Base-by-base conservation (phyloP, 352 stramenopile genomes). In the Globisporangium sylvaticum region DNA sequence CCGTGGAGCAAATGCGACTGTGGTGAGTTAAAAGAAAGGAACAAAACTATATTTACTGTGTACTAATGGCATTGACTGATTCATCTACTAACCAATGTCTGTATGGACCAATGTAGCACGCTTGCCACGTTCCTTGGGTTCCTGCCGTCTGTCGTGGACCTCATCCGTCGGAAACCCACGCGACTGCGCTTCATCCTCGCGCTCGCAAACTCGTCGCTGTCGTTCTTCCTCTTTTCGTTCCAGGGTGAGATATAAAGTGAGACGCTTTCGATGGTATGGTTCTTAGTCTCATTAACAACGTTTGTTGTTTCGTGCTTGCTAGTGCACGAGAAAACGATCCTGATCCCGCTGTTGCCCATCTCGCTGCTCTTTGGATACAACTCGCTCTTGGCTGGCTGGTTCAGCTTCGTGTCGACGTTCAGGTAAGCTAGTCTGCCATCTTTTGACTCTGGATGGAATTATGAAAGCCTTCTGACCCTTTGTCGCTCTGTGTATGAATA, bases 301-400 rank as follows among this genome's bases (percentile, higher is more conserved):
- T 8, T 22, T 24, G 42, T 12, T 8, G 8, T 12, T 25, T 58
- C 8, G 15, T 55, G 22, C 46, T 14, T 69, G 25, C 37, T 55
- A 94, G 97, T 99, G 48, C 97, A 99, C 65, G 97, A 99, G 73
- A 99, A 99, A 72, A 92, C 93, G 7, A 98, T 99, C 61, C 71
- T 99, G 63, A 78, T 98, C 31, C 82, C 94, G n/a, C 62, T 98
- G 44, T 81, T 98, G 39, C 96, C 96, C 1, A 80, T 97, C 10
- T 90, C 87, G n/a, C 81, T 98, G 5, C 73, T 98, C 29, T 87
- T 84, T 69, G 66, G 72, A 18, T 67, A 89, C 44, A 76, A 84
- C 12, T 68, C 81, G 24, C 74, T 94, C 27, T 56, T 96, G 0
- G 74, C 82, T 14, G 79, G 83, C 18, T 94, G 86, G 84, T 94